Evolutionary conservation across 371 early-diverging fungal genomes (phyloP).

Genomic region (Lichtheimia ornata): DNA sequence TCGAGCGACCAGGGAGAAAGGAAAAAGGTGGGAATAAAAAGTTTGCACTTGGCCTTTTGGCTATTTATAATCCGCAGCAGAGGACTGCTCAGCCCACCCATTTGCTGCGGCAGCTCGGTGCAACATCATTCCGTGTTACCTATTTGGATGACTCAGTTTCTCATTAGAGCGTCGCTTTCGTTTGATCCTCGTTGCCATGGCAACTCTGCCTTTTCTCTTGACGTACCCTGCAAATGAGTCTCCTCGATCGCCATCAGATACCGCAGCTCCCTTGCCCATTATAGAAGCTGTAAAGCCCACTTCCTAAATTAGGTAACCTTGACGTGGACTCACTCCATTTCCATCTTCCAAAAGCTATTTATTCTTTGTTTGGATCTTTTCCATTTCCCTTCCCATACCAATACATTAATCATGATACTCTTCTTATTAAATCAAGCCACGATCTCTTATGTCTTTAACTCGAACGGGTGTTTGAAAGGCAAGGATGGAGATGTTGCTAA

Average conservation of each 20-base stretch:
- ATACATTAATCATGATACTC: too few species aligned
- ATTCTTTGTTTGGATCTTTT: too few species aligned
- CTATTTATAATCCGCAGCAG: neutral
- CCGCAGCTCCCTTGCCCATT: neutral
- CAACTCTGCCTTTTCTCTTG: neutral
- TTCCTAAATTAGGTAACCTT: too few species aligned
- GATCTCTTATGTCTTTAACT: too few species aligned
- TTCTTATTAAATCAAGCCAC: too few species aligned
- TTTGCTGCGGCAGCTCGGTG: conserved; percentile 1
- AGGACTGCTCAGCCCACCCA: neutral
- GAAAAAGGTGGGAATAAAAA: neutral
- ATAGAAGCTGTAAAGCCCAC: too few species aligned
- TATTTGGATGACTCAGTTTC: neutral
- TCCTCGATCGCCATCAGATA: neutral
- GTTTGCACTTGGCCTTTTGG: too few species aligned
- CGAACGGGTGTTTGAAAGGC: too few species aligned
- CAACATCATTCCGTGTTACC: neutral
- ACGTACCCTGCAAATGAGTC: neutral
- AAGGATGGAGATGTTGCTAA: too few species aligned
- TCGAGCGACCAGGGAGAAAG: neutral
- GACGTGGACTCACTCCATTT: too few species aligned
- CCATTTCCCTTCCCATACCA: too few species aligned
- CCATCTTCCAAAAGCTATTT: too few species aligned
- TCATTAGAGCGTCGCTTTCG: neutral
- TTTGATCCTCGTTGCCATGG: neutral